phyloP scores from a whole-genome alignment of 805 yeast genomes.

The Candida cerambycidarum region DNA sequence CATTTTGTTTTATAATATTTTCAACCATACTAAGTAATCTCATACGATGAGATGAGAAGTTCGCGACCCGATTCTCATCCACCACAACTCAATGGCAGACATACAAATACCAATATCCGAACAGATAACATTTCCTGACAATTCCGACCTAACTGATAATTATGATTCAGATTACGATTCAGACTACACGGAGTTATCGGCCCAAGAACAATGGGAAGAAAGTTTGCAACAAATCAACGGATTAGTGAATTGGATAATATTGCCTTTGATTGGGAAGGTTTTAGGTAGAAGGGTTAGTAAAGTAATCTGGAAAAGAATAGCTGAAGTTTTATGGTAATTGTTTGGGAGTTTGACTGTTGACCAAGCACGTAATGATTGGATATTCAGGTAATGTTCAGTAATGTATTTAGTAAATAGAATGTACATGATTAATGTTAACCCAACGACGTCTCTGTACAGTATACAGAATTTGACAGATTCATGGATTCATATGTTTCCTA shows the following conservation, averaged over 20 bases:
- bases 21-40: constrained; percentile 2
- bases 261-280: constrained; percentile 67
- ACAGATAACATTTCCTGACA: no score
- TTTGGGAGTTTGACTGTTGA: no score
- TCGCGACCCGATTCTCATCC: constrained; percentile 5
- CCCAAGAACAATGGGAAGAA: constrained; percentile 76
- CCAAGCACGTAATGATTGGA: no score
- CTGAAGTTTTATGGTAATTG: constrained; percentile 15
- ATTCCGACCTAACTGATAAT: constrained; percentile 3
- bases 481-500: no score
- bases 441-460: no score
- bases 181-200: constrained; percentile 33
- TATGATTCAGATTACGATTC: constrained; percentile 13
- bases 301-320: constrained; percentile 35
- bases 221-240: constrained; percentile 58
- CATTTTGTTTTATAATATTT: background rate
- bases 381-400: no score
- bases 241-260: constrained; percentile 56
- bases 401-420: no score
- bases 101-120: no score
- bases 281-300: constrained; percentile 62
- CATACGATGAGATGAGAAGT: constrained; percentile 3
- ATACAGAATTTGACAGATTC: no score
- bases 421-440: no score
- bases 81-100: no score